These are phyloP conservation scores for Neofusicoccum laricinum DNA, from an alignment of 2,329 filamentous ascomycete species.

Conservation along the genomic window DNA sequence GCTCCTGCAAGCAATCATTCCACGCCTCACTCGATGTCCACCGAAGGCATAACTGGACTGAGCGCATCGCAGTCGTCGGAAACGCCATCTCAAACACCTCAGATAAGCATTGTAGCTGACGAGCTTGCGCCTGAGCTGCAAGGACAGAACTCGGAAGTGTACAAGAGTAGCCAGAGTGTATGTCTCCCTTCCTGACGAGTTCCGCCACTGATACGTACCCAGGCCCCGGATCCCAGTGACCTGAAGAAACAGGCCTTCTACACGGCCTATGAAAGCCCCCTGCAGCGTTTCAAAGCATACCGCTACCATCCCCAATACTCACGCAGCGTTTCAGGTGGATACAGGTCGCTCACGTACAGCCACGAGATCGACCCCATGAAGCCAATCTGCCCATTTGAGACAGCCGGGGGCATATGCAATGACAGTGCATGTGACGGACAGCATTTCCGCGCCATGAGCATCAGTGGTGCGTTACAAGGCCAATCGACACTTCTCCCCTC, in stretches of 20 bases:
- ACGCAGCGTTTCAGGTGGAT: constrained; percentile 68
- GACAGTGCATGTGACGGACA: constrained; percentile 71
- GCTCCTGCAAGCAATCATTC: not conserved
- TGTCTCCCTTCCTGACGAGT: constrained; percentile 18
- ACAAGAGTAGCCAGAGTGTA: constrained; percentile 21
- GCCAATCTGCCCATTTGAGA: constrained; percentile 73
- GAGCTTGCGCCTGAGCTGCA: constrained; percentile 42
- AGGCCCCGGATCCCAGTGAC: not conserved
- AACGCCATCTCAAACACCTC: constrained; percentile 19
- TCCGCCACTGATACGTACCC: constrained; percentile 15
- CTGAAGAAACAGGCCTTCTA: constrained; percentile 29
- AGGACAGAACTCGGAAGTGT: constrained; percentile 17
- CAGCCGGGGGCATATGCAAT: constrained; percentile 69
- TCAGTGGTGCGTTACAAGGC: constrained; percentile 66
- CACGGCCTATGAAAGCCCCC: constrained; percentile 76
- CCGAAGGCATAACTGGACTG: not conserved
- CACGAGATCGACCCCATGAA: constrained; percentile 78
- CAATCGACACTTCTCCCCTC: not conserved
- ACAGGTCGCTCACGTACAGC: constrained; percentile 89
- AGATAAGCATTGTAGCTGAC: constrained; percentile 27
- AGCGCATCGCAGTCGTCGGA: not conserved
- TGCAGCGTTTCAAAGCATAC: constrained; percentile 80
- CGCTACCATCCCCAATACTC: constrained; percentile 81
- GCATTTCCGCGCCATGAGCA: constrained; percentile 72
- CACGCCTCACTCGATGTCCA: not conserved